phyloP scores from a whole-genome alignment of 208 protist species.

The Borovskyia barvae region DNA sequence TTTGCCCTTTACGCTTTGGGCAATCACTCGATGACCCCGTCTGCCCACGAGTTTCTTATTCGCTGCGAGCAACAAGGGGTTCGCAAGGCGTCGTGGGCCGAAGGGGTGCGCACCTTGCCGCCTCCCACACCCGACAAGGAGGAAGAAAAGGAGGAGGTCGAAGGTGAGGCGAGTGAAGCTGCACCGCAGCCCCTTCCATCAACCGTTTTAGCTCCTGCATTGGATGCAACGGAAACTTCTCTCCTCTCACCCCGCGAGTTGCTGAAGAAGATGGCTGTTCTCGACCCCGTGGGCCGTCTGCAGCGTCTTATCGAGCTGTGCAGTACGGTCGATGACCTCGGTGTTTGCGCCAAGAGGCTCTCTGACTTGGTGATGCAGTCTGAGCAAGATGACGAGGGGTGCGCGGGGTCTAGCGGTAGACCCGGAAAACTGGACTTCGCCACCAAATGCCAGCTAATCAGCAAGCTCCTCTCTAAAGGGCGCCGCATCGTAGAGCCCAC shows the following conservation, averaged over 20 bases:
- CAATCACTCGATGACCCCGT: constrained; percentile 34
- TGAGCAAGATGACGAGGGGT: constrained; percentile 8
- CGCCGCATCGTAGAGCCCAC: constrained; percentile 42
- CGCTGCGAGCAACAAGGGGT: constrained; percentile 80
- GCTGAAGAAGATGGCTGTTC: constrained; percentile 42
- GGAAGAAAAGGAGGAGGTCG: not conserved
- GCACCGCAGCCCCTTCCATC: not conserved
- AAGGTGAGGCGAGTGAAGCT: not conserved
- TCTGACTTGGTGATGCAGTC: constrained; percentile 2
- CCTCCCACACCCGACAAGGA: constrained; percentile 8
- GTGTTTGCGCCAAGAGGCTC: constrained; percentile 44
- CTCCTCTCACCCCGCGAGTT: constrained; percentile 68
- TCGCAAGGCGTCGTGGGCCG: constrained; percentile 43
- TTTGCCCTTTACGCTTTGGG: constrained; percentile 51
- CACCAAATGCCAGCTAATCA: constrained; percentile 61
- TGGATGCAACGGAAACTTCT: constrained; percentile 23
- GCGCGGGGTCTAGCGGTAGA: not conserved
- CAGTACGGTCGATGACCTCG: constrained; percentile 34
- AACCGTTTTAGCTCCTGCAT: not conserved
- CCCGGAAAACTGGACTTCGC: constrained; percentile 40
- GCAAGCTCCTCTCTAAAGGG: constrained; percentile 80
- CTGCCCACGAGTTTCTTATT: constrained; percentile 81
- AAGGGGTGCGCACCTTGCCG: constrained; percentile 16
- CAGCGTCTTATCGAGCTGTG: constrained; percentile 76
- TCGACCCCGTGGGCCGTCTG: constrained; percentile 62